Conservation (phyloP, 805 yeast species). For the Wickerhamiella dianesei region DNA sequence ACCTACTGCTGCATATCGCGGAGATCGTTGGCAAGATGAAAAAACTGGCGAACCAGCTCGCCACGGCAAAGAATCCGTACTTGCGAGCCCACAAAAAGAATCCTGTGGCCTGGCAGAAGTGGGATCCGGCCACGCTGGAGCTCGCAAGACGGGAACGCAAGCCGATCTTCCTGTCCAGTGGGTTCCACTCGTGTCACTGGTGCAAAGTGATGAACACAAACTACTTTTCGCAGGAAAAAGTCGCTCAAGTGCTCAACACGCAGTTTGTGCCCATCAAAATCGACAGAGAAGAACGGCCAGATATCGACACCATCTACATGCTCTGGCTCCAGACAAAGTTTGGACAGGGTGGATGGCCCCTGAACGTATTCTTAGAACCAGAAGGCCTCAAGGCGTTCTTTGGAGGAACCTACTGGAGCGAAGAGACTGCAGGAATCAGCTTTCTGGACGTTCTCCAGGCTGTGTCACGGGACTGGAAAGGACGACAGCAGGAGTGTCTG, state of each 20-base stretch:
- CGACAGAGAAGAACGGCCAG: slow-evolving; percentile 31
- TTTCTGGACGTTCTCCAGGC: slow-evolving; percentile 23
- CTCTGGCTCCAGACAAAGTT: slow-evolving; percentile 25
- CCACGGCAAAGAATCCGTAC: slow-evolving; percentile 17
- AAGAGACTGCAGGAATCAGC: slow-evolving; percentile 10
- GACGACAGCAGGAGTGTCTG: slow-evolving; percentile 20
- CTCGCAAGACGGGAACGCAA: slow-evolving; percentile 22
- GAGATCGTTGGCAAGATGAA: background rate
- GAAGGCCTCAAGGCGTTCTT: slow-evolving; percentile 24
- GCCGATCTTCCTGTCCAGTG: slow-evolving; percentile 28
- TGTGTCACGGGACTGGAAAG: slow-evolving; percentile 23
- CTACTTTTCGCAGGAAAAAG: slow-evolving; percentile 19
- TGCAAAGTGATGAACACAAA: slow-evolving; percentile 29
- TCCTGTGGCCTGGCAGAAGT: slow-evolving; percentile 29
- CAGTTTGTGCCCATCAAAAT: slow-evolving; percentile 27
- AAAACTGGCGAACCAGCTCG: slow-evolving; percentile 6
- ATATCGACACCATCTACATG: slow-evolving; percentile 28
- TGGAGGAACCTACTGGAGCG: slow-evolving; percentile 29
- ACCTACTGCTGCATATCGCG: background rate
- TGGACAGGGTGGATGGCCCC: slow-evolving; percentile 31
- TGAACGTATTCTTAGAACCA: slow-evolving; percentile 28
- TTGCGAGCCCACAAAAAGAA: slow-evolving; percentile 19
- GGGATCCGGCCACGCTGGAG: slow-evolving; percentile 24
- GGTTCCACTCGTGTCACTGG: slow-evolving; percentile 29
- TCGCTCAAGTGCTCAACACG: slow-evolving; percentile 23